Evolutionary conservation across 139 green algal genomes (phyloP), one percentile per base, ranked within the genome.

Genomic region (Bryopsis sp.): DNA sequence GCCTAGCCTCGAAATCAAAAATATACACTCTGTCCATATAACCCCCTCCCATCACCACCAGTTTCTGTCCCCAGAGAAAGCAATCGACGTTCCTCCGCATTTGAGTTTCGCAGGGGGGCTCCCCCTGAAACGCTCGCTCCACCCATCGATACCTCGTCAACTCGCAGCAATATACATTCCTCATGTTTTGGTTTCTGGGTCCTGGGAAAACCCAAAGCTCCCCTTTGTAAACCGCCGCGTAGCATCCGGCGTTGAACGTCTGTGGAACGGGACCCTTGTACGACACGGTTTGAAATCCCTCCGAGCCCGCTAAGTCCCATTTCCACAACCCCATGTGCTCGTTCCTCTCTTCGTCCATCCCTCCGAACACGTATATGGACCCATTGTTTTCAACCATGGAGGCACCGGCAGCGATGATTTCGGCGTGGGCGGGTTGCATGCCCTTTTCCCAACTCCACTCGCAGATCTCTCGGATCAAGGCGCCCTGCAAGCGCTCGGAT

Each of bases 141-240:
- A 59, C 60, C 71, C 71, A 76, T n/a, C 73, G 39, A 62, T 78
- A 73, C 3, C 50, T 36, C 35, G 43, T 26, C 47, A 79, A 39
- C 29, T 79, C 64, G 48, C 57, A 67, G 37, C 74, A 79, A 43
- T 74, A 72, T n/a, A 79, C 59, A 15, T 72, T 60, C 2, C 63
- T 38, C 74, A 79, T 76, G 54, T 73, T 70, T 48, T 73, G 62
- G 64, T 77, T 77, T 19, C 75, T 43, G 22, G 71, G 71, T 8
- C 71, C 71, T 6, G 75, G 75, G 57, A 81, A 81, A 5, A 81
- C 71, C 70, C 71, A 81, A 3, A 81, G 65, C 59, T 77, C 65
- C 24, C 70, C 66, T 1, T 68, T 71, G 59, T 75, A 71, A 6
- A 74, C 70, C 32, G 38, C 66, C 11, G 66, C 60, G 65, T 70